Base-by-base conservation (phyloP, 371 early-diverging fungal species). In the Encephalitozoon hellem region DNA sequence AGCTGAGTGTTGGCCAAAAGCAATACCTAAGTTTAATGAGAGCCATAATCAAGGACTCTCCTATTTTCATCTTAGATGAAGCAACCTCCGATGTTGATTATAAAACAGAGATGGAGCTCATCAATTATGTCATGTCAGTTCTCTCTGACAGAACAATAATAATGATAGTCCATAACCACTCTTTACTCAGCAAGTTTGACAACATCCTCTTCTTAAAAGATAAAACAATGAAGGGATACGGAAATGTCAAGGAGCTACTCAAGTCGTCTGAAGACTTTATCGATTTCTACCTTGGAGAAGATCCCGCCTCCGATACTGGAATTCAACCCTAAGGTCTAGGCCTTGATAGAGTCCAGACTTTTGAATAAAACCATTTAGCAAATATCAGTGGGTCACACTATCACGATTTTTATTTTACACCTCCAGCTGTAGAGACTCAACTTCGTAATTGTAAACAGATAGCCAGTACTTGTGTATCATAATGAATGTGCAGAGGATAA, bases 81-180 rank as follows among this genome's bases (percentile, higher is more conserved):
- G 94, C 96, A 0, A 96, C 97, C 0, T 90, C 91, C 0, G 93
- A 94, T 0, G 78, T 94, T 51, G 94, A 94, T 82, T 88, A 90
- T 23, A 86, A 88, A 73, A 89, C 90, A 4, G 93, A 94, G 79
- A 86, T 88, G 28, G 82, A 69, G 38, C 42, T 80, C 4, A 34
- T 80, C 42, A 42, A 77, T 43, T 42, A 52, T 9, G 18, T 80
- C 9, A 66, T 77, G n/a, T 21, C 68, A 8, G 41, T 66, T 64
- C 18, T 42, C 8, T 12, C 68, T 4, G 71, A 82, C 49, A 72
- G 49, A 55, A 80, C 81, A n/a, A 42, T 80, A 45, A 59, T 83
- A 4, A 66, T 77, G 63, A 80, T 83, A 68, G 34, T 83, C 9
- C 83, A 83, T 64, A 80, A 80, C 65, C 34, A 64, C 8, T 72